Base-by-base conservation (phyloP, 2,329 filamentous ascomycete genomes). In the Bipolaris cookei region DNA sequence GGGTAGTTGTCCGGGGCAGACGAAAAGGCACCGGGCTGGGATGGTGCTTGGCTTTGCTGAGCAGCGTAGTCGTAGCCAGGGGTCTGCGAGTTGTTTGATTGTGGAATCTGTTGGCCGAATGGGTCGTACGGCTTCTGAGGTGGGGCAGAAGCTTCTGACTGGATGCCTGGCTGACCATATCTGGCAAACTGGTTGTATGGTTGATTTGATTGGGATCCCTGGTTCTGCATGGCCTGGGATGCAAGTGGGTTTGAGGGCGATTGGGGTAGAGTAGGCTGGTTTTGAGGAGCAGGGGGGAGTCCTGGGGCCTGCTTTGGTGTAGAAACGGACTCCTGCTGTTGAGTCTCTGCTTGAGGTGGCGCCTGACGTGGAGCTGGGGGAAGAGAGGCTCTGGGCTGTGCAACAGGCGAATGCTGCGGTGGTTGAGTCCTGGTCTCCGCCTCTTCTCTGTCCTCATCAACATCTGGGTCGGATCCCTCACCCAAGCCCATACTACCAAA, bases 401-500 rank as follows among this genome's bases (percentile, higher is more conserved):
- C 85, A 61, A 94, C 87, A 34, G 95, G 95, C 16, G 95, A 97
- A 74, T 97, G 93, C 65, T 94, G 91, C 25, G 94, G 94, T 61
- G 94, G 92, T 73, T 97, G 94, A 64, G 91, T 88, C 71, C 94
- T 89, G 54, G 95, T 98, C 82, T 98, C 94, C 38, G 94, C 88
- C 77, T 98, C 92, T 80, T 99, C 95, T 61, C 93, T 88, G 72
- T 97, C 92, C 63, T 94, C 92, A 72, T 98, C 95, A 62, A 97
- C 91, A 70, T 97, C 93, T 25, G 82, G 76, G 51, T 92, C 74
- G 46, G 93, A 90, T 57, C 79, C 73, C 59, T 86, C 85, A 51
- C 88, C 92, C 70, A 99, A 78, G 72, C 90, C 96, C 83, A 99
- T 91, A 76, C 93, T 96, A 62, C 95, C 95, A 76, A 99, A 99